Evolutionary conservation across 148 eudicot species (phyloP).

Genomic region (Chenopodium suecicum): DNA sequence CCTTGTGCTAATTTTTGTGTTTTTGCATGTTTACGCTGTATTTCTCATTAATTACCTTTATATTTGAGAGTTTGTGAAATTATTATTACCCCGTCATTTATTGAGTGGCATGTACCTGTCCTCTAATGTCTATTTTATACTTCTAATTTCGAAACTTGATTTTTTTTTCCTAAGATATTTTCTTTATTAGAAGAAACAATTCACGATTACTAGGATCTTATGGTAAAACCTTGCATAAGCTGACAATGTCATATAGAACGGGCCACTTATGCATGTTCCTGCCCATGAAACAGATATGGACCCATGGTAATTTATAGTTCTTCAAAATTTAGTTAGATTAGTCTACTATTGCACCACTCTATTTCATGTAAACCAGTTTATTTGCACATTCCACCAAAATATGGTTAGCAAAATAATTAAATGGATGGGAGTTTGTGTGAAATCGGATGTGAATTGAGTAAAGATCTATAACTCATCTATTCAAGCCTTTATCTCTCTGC

Average conservation of each 20-base stretch:
- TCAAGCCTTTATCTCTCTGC: background rate
- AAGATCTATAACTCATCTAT: background rate
- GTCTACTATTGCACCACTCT: background rate
- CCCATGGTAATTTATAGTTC: background rate
- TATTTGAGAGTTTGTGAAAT: background rate
- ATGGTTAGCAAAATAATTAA: background rate
- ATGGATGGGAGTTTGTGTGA: background rate
- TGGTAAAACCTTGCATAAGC: background rate
- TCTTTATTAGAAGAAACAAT: background rate
- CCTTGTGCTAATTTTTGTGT: background rate
- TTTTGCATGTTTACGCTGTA: background rate
- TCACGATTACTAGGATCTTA: background rate
- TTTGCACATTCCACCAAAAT: background rate
- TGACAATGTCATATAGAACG: background rate
- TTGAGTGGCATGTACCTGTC: background rate
- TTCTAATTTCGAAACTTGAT: background rate
- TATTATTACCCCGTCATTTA: background rate
- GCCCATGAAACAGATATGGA: background rate
- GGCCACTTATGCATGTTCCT: background rate
- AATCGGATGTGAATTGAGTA: background rate
- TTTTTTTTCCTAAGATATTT: background rate
- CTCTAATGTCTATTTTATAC: background rate
- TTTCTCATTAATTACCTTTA: background rate
- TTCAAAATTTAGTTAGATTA: background rate
- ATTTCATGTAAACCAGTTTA: background rate